These are phyloP conservation scores for Leishmania gerbilli DNA, from an alignment of 208 protist species.

Conservation along the genomic window DNA sequence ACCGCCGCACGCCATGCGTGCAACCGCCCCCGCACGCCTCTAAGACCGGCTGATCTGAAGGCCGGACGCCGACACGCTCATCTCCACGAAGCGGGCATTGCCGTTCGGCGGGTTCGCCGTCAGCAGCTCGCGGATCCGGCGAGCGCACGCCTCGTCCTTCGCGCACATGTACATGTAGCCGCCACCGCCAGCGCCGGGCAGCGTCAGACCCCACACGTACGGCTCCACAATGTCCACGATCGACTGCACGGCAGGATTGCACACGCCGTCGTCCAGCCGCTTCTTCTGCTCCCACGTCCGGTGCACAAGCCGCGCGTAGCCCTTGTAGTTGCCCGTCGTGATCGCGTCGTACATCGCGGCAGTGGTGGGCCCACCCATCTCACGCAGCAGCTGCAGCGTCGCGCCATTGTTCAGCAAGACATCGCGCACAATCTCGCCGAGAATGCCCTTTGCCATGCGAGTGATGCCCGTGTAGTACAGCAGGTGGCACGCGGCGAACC, in stretches of 20 bases:
- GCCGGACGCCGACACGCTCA: conserved; percentile 40
- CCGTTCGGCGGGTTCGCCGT: conserved; percentile 40
- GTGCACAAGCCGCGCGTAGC: conserved; percentile 37
- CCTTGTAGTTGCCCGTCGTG: conserved; percentile 38
- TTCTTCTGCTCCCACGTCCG: conserved; percentile 63
- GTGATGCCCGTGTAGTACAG: conserved; percentile 73
- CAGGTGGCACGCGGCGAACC: conserved; percentile 39
- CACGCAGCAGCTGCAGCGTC: conserved; percentile 32
- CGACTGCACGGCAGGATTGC: conserved; percentile 33
- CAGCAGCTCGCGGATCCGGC: conserved; percentile 39
- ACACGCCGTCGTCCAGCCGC: conserved; percentile 41
- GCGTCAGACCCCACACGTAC: conserved; percentile 47
- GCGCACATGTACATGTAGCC: conserved; percentile 72
- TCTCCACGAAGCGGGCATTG: conserved; percentile 58
- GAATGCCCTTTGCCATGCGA: conserved; percentile 45
- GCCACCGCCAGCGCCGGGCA: conserved; percentile 67
- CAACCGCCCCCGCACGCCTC: not conserved
- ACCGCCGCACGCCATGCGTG: not conserved
- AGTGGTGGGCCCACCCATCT: conserved; percentile 44
- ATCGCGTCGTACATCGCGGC: conserved; percentile 47
- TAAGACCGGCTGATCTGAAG: conserved; percentile 35
- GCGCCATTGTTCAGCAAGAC: conserved; percentile 45
- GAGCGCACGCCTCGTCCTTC: conserved; percentile 44
- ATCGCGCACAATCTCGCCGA: conserved; percentile 44
- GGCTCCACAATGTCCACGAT: conserved; percentile 45